Evolutionary conservation across 148 eudicot genomes (phyloP).

Genomic region (Camellia lanceoleosa): DNA sequence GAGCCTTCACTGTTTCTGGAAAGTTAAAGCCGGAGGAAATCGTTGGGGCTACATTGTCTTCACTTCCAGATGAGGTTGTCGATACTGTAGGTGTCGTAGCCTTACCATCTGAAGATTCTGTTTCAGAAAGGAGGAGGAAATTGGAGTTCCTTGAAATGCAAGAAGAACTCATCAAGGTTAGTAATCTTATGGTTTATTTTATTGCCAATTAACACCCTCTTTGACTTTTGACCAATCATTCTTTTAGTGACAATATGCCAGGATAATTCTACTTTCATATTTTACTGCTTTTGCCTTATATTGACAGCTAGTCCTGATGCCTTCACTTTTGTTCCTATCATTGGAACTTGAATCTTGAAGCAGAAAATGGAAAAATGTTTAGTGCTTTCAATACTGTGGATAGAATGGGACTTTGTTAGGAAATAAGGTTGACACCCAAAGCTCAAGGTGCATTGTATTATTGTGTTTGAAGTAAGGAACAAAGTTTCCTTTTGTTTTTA

Average conservation of each 20-base stretch:
- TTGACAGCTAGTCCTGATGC: not conserved
- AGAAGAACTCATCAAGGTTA: conserved; percentile 85
- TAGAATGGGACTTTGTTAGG: not conserved
- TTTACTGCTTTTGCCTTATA: not conserved
- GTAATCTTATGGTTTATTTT: conserved; percentile 8
- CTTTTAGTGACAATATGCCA: not conserved
- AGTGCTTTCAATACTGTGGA: not conserved
- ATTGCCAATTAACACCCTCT: not conserved
- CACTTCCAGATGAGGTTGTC: conserved; percentile 88
- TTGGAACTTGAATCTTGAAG: not conserved
- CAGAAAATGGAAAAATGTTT: not conserved
- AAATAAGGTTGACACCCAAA: not conserved
- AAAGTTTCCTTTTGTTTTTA: too few relatives aligned
- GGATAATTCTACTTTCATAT: not conserved
- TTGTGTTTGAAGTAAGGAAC: not conserved
- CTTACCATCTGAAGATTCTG: conserved; percentile 82
- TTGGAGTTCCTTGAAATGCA: conserved; percentile 83
- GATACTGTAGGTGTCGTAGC: conserved; percentile 77
- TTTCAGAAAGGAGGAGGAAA: conserved; percentile 79
- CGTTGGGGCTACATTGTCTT: conserved; percentile 78
- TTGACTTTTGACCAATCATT: not conserved
- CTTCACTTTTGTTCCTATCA: not conserved
- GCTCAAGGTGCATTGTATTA: not conserved
- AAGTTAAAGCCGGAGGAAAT: conserved; percentile 77
- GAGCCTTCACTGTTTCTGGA: conserved; percentile 76